phyloP scores from a whole-genome alignment of 805 yeast genomes.

The Candida maltosa region DNA sequence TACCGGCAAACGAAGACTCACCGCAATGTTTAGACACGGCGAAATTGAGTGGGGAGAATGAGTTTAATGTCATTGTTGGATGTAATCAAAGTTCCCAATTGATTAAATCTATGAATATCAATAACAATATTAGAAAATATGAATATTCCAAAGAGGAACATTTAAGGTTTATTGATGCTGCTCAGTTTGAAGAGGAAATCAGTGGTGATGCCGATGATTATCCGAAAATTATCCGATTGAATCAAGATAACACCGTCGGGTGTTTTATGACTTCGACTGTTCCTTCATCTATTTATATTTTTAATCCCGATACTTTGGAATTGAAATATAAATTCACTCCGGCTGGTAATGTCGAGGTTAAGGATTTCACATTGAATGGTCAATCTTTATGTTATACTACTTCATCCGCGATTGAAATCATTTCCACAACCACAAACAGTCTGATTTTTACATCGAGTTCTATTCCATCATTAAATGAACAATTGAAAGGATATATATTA shows the following conservation, averaged over 20 bases:
- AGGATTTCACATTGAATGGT: conserved; percentile 65
- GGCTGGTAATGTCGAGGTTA: conserved; percentile 45
- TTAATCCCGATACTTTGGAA: conserved; percentile 54
- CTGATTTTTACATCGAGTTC: conserved; percentile 22
- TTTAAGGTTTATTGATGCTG: conserved; percentile 55
- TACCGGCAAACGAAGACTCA: conserved; percentile 72
- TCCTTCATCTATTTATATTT: conserved; percentile 62
- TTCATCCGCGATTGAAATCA: conserved; percentile 45
- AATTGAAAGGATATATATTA: conserved; percentile 25
- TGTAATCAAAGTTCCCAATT: conserved; percentile 66
- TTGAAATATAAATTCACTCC: conserved; percentile 54
- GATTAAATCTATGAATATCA: conserved; percentile 54
- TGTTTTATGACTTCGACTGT: conserved; percentile 65
- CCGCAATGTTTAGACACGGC: conserved; percentile 74
- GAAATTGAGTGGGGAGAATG: conserved; percentile 22
- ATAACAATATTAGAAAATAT: conserved; percentile 71
- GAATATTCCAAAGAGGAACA: conserved; percentile 54
- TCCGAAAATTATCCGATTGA: conserved; percentile 57
- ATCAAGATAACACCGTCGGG: conserved; percentile 59
- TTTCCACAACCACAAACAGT: conserved; percentile 48
- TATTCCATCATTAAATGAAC: conserved; percentile 15
- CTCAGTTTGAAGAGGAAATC: conserved; percentile 52
- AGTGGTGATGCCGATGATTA: conserved; percentile 46
- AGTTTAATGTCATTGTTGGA: conserved; percentile 61
- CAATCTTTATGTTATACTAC: conserved; percentile 64